Evolutionary conservation across 2,329 filamentous ascomycete genomes (phyloP), one percentile per base, ranked within the genome.

Genomic region (Simplicillium aogashimaense): DNA sequence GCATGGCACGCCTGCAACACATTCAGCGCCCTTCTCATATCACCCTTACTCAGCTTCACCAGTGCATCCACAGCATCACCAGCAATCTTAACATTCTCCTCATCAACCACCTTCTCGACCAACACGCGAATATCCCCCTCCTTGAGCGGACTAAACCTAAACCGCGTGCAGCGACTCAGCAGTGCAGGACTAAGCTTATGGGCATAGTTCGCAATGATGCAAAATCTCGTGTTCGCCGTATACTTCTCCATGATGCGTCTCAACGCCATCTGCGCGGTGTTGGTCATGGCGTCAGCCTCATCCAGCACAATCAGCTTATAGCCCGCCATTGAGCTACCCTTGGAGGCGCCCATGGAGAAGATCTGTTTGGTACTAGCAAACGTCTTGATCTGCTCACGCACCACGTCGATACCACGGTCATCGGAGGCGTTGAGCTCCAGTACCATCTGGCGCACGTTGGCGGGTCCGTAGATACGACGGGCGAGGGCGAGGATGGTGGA

Each of bases 231-330:
- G 66, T 98, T 98, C 44, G 86, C 86, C 1, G 92, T 98, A 67
- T 98, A 98, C 66, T 95, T 95, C 59, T 98, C 92, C 92, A 98
- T 98, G 56, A 98, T 97, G 36, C 92, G 74, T 46, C 92, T 78
- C 41, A 98, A 70, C 0, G 92, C 92, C 90, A 98, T 98, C 64
- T 98, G 92, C 6, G 92, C 92, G 1, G 90, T 94, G 40, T 86
- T 84, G n/a, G 92, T 98, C 92, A 98, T 98, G 40, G 92, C 92
- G 60, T 98, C 92, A n/a, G 92, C 92, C 68, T 98, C 92, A 61
- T 98, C 92, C 4, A 98, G 77, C 41, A 98, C 86, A 57, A 98
- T 97, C 50, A 98, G 78, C 68, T 98, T 98, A 70, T 84, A 98
- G 3, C 76, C 76, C 0, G 85, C 86, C 18, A 90, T 63, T 11